These are phyloP conservation scores for Paramecium pentaurelia DNA, from an alignment of 73 alveolate genomes.

Conservation along the genomic window DNA sequence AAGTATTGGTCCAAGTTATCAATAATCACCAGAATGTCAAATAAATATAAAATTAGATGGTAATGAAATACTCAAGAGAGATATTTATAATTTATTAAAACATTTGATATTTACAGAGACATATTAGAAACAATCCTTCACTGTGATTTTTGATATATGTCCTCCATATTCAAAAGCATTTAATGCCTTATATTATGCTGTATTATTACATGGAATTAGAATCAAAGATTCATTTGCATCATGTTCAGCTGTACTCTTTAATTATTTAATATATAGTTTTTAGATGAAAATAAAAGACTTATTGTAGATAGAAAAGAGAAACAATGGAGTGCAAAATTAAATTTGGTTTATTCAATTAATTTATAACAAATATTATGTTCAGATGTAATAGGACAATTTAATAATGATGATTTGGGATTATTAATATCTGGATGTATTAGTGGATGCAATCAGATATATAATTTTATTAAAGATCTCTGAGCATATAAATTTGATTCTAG, in stretches of 20 bases:
- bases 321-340: neutral
- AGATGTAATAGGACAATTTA: neutral
- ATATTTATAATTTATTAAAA: neutral
- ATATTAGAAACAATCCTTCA: conserved; percentile 20
- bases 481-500: neutral
- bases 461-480: conserved; percentile 23
- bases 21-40: conserved; percentile 15
- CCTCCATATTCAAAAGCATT: neutral
- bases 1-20: conserved; percentile 5
- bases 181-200: conserved; percentile 7
- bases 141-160: neutral
- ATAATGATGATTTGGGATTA: neutral
- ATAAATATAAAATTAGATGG: neutral
- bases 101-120: neutral
- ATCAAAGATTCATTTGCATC: conserved; percentile 16
- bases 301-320: neutral
- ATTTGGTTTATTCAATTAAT: conserved; percentile 18
- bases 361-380: neutral
- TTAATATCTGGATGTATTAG: conserved; percentile 10
- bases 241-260: neutral
- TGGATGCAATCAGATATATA: neutral
- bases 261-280: neutral
- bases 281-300: neutral
- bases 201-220: neutral
- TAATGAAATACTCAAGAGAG: neutral